A percentile compares a stretch with the other conserved stretches of the same genome.
These are phyloP conservation scores for Nicotiana otophora DNA, from an alignment of 257 asterid species.

Conservation along the genomic window DNA sequence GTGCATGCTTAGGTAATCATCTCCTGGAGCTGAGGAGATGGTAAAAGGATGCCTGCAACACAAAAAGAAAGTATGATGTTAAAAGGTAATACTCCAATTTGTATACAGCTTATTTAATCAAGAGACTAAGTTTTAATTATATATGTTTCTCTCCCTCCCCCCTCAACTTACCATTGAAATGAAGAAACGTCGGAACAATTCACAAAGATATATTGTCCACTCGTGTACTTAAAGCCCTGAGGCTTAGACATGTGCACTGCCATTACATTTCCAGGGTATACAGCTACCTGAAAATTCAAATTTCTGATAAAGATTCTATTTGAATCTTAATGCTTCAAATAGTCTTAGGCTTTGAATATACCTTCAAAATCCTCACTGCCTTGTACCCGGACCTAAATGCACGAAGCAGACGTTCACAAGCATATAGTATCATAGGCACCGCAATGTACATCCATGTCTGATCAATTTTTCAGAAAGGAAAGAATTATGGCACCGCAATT, in stretches of 20 bases:
- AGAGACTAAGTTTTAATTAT: not conserved
- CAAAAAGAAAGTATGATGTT: not conserved
- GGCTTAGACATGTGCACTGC: slow-evolving; percentile 73
- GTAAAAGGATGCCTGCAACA: slow-evolving; percentile 26
- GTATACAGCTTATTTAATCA: not conserved
- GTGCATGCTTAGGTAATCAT: slow-evolving; percentile 23
- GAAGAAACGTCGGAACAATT: slow-evolving; percentile 67
- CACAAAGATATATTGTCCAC: slow-evolving; percentile 65
- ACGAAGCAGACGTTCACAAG: slow-evolving; percentile 24
- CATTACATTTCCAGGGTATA: slow-evolving; percentile 68
- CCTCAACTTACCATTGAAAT: slow-evolving; percentile 48
- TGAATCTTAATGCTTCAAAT: not conserved
- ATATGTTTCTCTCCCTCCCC: not conserved
- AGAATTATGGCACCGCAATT: too few relatives aligned
- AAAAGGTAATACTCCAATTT: not conserved
- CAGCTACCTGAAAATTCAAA: slow-evolving; percentile 43
- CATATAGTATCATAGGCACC: slow-evolving; percentile 22
- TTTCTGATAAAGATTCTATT: not conserved
- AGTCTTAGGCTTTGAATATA: not conserved
- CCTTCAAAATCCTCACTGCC: slow-evolving; percentile 24
- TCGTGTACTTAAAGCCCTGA: slow-evolving; percentile 59
- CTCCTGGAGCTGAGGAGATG: slow-evolving; percentile 26
- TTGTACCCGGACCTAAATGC: slow-evolving; percentile 31
- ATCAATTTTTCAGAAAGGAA: not conserved
- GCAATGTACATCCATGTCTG: slow-evolving; percentile 34